phyloP scores from a whole-genome alignment of 2,329 filamentous ascomycete genomes.

The Fusarium coicis region DNA sequence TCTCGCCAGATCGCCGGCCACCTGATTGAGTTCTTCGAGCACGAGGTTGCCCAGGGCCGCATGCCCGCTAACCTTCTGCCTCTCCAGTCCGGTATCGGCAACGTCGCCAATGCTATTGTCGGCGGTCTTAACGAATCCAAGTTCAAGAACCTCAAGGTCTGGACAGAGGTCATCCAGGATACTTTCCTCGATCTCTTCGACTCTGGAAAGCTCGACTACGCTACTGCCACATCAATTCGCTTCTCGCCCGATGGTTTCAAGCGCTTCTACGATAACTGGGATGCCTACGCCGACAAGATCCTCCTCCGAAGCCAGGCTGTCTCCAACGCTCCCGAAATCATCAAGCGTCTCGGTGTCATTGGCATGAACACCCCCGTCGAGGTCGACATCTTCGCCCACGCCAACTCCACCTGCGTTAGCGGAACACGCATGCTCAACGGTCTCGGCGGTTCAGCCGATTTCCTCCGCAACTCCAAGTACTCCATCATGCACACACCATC shows the following conservation, averaged over 20 bases:
- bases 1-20: slow-evolving; percentile 80
- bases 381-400: slow-evolving; percentile 94
- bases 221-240: slow-evolving; percentile 88
- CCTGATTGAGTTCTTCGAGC: slow-evolving; percentile 84
- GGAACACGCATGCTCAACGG: slow-evolving; percentile 89
- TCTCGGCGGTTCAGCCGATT: slow-evolving; percentile 83
- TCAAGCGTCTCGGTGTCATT: slow-evolving; percentile 85
- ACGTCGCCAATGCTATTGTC: slow-evolving; percentile 92
- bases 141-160: slow-evolving; percentile 89
- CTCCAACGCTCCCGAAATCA: slow-evolving; percentile 91
- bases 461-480: slow-evolving; percentile 83
- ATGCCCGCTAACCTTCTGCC: slow-evolving; percentile 82
- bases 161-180: slow-evolving; percentile 94
- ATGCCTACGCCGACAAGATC: slow-evolving; percentile 81
- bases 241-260: slow-evolving; percentile 93
- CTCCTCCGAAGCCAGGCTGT: slow-evolving; percentile 89
- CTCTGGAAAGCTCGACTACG: slow-evolving; percentile 86
- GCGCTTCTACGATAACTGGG: slow-evolving; percentile 89
- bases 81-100: slow-evolving; percentile 89
- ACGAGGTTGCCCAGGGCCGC: slow-evolving; percentile 82
- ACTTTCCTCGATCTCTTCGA: slow-evolving; percentile 95
- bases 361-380: slow-evolving; percentile 97
- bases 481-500: slow-evolving; percentile 94
- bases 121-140: slow-evolving; percentile 83
- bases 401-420: slow-evolving; percentile 91